Percentiles rank a stretch among this genome's conserved stretches.
Evolutionary conservation across 345 rosid species (phyloP).

Genomic region (Theobroma cacao): DNA sequence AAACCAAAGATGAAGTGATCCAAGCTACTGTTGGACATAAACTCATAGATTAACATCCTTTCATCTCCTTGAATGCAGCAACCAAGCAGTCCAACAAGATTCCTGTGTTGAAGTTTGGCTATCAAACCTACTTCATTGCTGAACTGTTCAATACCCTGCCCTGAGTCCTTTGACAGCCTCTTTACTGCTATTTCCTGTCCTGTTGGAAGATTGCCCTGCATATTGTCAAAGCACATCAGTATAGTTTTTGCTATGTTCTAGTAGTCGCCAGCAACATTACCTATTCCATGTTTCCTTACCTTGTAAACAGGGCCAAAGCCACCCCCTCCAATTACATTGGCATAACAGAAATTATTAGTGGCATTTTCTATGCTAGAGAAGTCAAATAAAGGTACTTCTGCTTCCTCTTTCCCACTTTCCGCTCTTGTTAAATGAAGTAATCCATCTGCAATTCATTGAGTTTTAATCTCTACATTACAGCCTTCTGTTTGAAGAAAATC

Average conservation of each 20-base stretch:
- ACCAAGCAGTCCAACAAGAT: slow-evolving; percentile 28
- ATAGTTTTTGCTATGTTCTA: not conserved
- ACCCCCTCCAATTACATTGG: not conserved
- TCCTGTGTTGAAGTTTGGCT: slow-evolving; percentile 32
- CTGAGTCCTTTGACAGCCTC: slow-evolving; percentile 25
- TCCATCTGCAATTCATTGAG: not conserved
- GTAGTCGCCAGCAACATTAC: not conserved
- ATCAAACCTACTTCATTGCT: slow-evolving; percentile 28
- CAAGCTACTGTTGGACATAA: slow-evolving; percentile 9
- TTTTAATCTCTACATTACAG: not conserved
- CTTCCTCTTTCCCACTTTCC: not conserved
- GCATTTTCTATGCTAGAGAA: not conserved
- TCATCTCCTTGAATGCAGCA: slow-evolving; percentile 10
- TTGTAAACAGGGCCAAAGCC: slow-evolving; percentile 12
- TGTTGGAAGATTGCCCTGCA: slow-evolving; percentile 23
- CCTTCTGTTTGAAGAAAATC: not conserved
- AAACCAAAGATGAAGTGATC: slow-evolving; percentile 7
- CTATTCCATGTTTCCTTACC: not conserved
- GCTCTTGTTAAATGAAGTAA: not conserved
- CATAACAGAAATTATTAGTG: not conserved
- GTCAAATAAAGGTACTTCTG: slow-evolving; percentile 1
- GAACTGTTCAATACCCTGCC: slow-evolving; percentile 27
- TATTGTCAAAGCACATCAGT: not conserved
- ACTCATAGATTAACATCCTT: slow-evolving; percentile 13
- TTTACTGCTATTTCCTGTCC: slow-evolving; percentile 33